A percentile compares a stretch with the other conserved stretches of the same genome.
Conservation (phyloP, 345 rosid species). For the Cardamine resedifolia region DNA sequence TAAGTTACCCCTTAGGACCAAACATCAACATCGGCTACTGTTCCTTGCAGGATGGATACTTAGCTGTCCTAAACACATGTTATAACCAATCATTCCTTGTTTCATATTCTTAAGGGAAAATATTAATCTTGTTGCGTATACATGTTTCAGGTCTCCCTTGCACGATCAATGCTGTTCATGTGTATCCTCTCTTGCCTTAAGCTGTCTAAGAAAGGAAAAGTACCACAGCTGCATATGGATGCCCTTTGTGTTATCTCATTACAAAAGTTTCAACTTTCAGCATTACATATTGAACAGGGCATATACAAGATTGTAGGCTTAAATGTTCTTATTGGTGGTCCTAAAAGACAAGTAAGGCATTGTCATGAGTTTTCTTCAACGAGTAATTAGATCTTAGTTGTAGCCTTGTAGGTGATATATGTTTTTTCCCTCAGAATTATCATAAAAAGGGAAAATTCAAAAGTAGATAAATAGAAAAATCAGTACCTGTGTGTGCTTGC, state of each 20-base stretch:
- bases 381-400: slow-evolving; percentile 21
- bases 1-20: slow-evolving; percentile 27
- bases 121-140: neutral
- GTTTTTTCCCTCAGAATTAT: slow-evolving; percentile 4
- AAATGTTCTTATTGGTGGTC: slow-evolving; percentile 35
- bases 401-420: slow-evolving; percentile 30
- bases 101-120: neutral
- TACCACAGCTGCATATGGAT: neutral
- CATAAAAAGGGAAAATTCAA: neutral
- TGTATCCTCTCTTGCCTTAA: slow-evolving; percentile 5
- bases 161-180: slow-evolving; percentile 16
- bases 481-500: slow-evolving; percentile 5
- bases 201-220: slow-evolving; percentile 14
- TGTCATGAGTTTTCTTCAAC: slow-evolving; percentile 22
- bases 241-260: neutral
- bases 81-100: neutral
- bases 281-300: slow-evolving; percentile 24
- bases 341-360: slow-evolving; percentile 24
- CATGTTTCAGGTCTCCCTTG: slow-evolving; percentile 4
- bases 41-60: slow-evolving; percentile 17
- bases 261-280: slow-evolving; percentile 17
- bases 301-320: slow-evolving; percentile 25
- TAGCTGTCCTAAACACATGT: slow-evolving; percentile 15
- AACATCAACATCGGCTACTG: slow-evolving; percentile 22
- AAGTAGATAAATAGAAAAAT: neutral